These are phyloP conservation scores for Aspergillus nomiae DNA, from an alignment of 2,329 filamentous ascomycete species.

Conservation along the genomic window DNA sequence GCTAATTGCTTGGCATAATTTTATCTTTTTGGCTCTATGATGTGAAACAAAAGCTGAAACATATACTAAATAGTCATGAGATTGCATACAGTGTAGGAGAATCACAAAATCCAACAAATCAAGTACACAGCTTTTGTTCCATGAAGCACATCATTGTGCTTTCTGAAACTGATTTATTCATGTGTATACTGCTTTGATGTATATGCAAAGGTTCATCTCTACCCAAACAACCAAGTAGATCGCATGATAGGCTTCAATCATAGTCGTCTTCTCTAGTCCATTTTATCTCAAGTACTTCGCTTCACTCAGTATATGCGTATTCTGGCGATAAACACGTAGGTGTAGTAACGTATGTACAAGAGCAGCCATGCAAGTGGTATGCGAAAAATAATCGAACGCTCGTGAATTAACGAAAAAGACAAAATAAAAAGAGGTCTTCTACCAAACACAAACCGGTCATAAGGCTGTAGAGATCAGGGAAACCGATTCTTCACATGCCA, in stretches of 20 bases:
- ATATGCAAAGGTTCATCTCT: background rate
- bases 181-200: background rate
- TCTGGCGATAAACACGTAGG: slow-evolving; percentile 1
- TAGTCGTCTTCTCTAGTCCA: background rate
- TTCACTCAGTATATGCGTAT: background rate
- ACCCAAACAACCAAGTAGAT: background rate
- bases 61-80: too few species aligned
- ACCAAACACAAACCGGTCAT: background rate
- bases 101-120: background rate
- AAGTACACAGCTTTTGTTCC: background rate
- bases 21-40: accelerated
- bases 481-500: slow-evolving; percentile 7
- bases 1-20: background rate
- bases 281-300: background rate
- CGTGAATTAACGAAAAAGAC: background rate
- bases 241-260: background rate
- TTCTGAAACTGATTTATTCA: background rate
- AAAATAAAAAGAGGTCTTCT: background rate
- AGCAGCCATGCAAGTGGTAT: slow-evolving; percentile 3
- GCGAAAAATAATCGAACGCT: slow-evolving; percentile 4
- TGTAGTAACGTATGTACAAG: slow-evolving; percentile 7
- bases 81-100: background rate
- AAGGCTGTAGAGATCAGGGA: background rate
- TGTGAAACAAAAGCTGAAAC: too few species aligned
- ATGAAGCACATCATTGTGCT: background rate